These are phyloP conservation scores for Nepenthes gracilis DNA, from an alignment of 148 eudicot species.

Conservation along the genomic window DNA sequence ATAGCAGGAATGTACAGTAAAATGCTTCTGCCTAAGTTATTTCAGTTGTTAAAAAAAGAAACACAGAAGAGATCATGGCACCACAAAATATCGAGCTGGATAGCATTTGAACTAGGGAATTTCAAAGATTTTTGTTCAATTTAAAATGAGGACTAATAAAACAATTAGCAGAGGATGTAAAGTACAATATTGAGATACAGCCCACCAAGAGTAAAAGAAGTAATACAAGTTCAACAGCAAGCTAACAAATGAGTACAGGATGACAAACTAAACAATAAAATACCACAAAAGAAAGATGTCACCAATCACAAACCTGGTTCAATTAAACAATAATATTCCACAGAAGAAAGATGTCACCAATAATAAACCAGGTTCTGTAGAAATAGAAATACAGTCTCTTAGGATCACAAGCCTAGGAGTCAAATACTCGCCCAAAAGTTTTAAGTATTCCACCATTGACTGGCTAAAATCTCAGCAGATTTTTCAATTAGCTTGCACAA, in stretches of 20 bases:
- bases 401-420: conserved; percentile 78
- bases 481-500: conserved; percentile 87
- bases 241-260: neutral
- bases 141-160: no score
- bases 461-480: conserved; percentile 92
- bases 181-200: no score
- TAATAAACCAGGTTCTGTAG: conserved; percentile 54
- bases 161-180: no score
- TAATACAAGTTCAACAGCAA: no score
- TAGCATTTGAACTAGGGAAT: no score
- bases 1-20: no score
- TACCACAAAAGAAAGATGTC: neutral
- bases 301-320: neutral
- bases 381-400: conserved; percentile 69
- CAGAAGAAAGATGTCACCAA: neutral
- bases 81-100: no score
- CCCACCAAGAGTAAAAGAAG: no score
- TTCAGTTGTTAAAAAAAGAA: no score
- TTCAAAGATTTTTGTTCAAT: no score
- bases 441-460: conserved; percentile 96
- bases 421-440: conserved; percentile 78
- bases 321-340: neutral
- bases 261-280: neutral
- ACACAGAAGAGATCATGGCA: no score
- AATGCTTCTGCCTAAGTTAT: no score